Base-by-base conservation (phyloP, 305 asterid species). In the Rubia peregrina region DNA sequence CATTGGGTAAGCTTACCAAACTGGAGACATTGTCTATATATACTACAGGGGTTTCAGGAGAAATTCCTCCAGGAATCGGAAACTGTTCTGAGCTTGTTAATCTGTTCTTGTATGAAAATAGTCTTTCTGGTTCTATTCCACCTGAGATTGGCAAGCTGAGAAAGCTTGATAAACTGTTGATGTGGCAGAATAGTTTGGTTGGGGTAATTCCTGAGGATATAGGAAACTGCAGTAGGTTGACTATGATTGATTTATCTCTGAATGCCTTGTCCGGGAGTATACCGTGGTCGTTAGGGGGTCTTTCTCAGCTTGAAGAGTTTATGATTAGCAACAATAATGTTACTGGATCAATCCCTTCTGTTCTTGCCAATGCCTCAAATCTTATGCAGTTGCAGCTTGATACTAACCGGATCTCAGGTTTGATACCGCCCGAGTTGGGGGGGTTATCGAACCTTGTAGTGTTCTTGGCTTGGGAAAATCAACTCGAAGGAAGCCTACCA, bases 401-500 rank as follows among this genome's bases (percentile, higher is more conserved):
- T 55, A 72, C 80, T 8, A 83, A 83, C 68, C 83, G 75, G 80
- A 74, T 83, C 17, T 83, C 87, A 0, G 87, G 87, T 16, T 57
- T 78, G 77, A 83, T 83, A 48, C 87, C 87, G 13, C 67, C 77
- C 21, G 85, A 83, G 83, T 68, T 83, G 0, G 87, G 87, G 30
- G 62, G 61, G 68, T 76, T 83, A 70, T 33, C 78, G 2, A 83
- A 71, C 68, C 83, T 83, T 65, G 24, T 71, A 7, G 83, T 83
- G 78, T 83, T 83, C 53, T 80, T 80, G 43, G 85, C 79, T 62
- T 83, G 87, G 87, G 71, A 76, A 17, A 83, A 80, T 65, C 80
- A 83, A 71, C 81, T 83, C 13, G 87, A 80, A 67, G 87, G 85
- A 21, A 80, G 83, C 60, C 74, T 83, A 38, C 85, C 85, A 24